phyloP scores from a whole-genome alignment of 257 asterid genomes.

The Salvia splendens region DNA sequence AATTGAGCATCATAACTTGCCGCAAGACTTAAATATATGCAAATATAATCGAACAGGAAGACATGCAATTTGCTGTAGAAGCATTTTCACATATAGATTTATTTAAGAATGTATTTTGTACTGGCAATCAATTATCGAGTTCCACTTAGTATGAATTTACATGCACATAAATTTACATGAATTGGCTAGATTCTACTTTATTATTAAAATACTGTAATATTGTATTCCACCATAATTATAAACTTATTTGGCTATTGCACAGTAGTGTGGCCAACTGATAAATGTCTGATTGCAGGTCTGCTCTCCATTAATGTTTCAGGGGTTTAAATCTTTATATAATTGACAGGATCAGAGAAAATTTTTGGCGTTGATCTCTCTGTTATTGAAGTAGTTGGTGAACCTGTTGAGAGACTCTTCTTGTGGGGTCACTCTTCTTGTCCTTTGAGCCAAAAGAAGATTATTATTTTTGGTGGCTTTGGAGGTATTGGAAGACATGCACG shows the following conservation, averaged over 20 bases:
- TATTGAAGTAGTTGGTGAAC: conserved; percentile 62
- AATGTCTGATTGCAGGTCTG: conserved; percentile 66
- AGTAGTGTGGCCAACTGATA: conserved; percentile 41
- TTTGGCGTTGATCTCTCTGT: conserved; percentile 45
- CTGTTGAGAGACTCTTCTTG: conserved; percentile 79
- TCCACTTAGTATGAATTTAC: neutral
- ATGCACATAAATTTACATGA: neutral
- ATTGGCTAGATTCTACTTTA: conserved; percentile 9
- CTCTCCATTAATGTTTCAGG: conserved; percentile 66
- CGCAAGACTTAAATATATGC: neutral
- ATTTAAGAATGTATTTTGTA: neutral
- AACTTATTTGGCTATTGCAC: conserved; percentile 28
- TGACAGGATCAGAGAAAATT: conserved; percentile 70
- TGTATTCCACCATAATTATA: conserved; percentile 3
- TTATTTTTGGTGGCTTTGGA: conserved; percentile 95
- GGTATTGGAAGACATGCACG: conserved; percentile 94
- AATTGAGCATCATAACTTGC: conserved; percentile 10
- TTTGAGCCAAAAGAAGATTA: conserved; percentile 49
- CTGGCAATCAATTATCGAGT: neutral
- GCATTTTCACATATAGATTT: neutral
- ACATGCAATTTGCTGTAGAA: neutral
- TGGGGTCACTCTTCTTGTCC: conserved; percentile 95
- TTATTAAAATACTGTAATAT: neutral
- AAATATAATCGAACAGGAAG: neutral
- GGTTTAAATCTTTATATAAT: conserved; percentile 79